Percentiles rank a stretch among this genome's conserved stretches.
Conservation (phyloP, 495 filamentous ascomycete species). For the Penicillium ochrochloron region DNA sequence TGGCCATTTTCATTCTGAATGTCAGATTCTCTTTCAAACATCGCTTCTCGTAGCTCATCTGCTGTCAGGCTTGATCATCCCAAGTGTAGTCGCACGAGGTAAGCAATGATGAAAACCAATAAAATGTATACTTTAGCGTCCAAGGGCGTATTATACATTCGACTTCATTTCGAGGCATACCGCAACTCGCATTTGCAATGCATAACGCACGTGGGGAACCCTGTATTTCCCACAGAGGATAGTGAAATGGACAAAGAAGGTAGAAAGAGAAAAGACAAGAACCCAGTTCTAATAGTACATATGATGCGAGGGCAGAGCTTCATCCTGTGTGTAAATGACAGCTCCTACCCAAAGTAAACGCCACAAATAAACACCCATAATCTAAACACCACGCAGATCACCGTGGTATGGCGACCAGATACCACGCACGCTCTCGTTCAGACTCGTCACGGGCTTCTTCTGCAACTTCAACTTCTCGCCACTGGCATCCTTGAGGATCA, state of each 20-base stretch:
- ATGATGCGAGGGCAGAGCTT: conserved; percentile 23
- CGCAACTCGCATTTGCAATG: conserved; percentile 19
- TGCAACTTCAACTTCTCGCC: conserved; percentile 82
- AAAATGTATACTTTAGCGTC: not conserved
- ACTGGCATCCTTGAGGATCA: conserved; percentile 78
- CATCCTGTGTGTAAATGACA: conserved; percentile 13
- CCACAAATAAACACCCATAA: conserved; percentile 32
- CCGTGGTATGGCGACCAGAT: conserved; percentile 96
- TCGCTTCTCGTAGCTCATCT: not conserved
- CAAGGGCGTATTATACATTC: not conserved
- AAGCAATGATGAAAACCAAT: not conserved
- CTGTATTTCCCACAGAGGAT: conserved; percentile 10
- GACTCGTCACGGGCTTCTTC: conserved; percentile 81
- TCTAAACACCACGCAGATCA: conserved; percentile 48
- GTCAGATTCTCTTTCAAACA: not conserved
- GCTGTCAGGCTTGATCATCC: not conserved
- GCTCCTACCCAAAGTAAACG: conserved; percentile 25
- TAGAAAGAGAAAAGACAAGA: conserved; percentile 21
- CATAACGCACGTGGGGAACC: conserved; percentile 11
- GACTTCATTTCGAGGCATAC: conserved; percentile 15
- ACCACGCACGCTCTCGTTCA: conserved; percentile 91
- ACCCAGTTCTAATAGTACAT: conserved; percentile 42
- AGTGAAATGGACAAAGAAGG: conserved; percentile 19
- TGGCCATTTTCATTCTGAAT: conserved; percentile 4
- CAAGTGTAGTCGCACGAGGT: not conserved